Percentiles rank a stretch among this genome's conserved stretches.
Conservation (phyloP, 139 green algal species). For the Chlorella sp. region DNA sequence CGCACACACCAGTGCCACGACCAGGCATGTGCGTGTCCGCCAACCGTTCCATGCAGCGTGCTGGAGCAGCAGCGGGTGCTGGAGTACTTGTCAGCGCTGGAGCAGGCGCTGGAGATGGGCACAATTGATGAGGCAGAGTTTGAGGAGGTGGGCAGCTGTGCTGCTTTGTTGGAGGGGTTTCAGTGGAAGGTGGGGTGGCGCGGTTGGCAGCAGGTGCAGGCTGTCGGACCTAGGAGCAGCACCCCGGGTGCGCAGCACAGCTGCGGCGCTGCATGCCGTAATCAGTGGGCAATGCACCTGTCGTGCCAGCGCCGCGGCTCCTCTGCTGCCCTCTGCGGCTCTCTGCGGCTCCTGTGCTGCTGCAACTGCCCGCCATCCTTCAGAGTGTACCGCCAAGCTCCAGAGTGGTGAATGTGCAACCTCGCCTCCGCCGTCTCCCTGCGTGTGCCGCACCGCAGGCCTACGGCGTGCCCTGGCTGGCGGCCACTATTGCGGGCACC, state of each 20-base stretch:
- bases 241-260: not conserved
- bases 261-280: not conserved
- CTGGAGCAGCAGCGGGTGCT: slow-evolving; percentile 20
- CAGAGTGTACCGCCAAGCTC: too few relatives aligned
- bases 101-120: slow-evolving; percentile 6
- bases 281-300: not conserved
- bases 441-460: not conserved
- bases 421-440: not conserved
- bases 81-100: slow-evolving; percentile 5
- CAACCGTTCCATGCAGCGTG: not conserved
- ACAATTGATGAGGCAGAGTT: slow-evolving; percentile 17
- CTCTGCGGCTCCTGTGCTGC: not conserved
- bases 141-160: not conserved
- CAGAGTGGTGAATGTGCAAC: too few relatives aligned
- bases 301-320: too few relatives aligned
- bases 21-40: too few relatives aligned
- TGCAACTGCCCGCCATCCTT: not conserved
- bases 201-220: not conserved
- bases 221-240: too few relatives aligned
- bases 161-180: not conserved
- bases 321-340: not conserved
- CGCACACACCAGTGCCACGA: too few relatives aligned
- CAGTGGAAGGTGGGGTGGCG: not conserved
- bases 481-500: not conserved
- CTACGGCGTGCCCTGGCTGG: slow-evolving; percentile 25